A percentile compares a stretch with the other conserved stretches of the same genome.
Evolutionary conservation across 140 eudicot species (phyloP).

Genomic region (Stevia rebaudiana): DNA sequence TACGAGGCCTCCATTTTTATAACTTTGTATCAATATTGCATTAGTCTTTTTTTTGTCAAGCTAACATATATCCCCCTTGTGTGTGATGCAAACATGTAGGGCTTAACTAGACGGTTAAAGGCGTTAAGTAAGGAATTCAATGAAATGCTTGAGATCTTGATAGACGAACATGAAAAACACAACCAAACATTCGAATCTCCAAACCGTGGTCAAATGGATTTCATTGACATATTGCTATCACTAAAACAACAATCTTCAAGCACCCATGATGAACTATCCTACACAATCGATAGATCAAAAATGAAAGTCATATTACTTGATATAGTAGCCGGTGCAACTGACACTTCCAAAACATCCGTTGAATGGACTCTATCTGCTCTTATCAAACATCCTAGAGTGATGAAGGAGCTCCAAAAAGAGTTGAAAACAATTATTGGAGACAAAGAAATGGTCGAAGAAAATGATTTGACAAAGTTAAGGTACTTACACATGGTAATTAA

Average conservation of each 20-base stretch:
- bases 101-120: conserved; percentile 12
- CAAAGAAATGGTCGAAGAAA: conserved; percentile 15
- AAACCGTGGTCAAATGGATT: conserved; percentile 8
- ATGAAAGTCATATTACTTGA: conserved; percentile 26
- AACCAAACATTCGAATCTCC: background rate
- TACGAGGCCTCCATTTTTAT: too few relatives aligned
- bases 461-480: conserved; percentile 12
- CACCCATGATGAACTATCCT: conserved; percentile 19
- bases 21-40: background rate
- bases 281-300: conserved; percentile 19
- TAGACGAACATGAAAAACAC: conserved; percentile 18
- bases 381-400: conserved; percentile 23
- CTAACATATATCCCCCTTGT: background rate
- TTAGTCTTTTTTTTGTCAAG: background rate
- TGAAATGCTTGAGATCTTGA: conserved; percentile 13
- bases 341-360: background rate
- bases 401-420: conserved; percentile 15
- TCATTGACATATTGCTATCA: conserved; percentile 13
- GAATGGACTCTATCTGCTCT: conserved; percentile 18
- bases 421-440: conserved; percentile 12
- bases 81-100: conserved; percentile 10
- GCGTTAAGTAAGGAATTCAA: background rate
- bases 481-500: conserved; percentile 21
- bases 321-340: conserved; percentile 19
- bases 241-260: conserved; percentile 2